Conservation (phyloP, 208 protist species). For the Borovskyia barvae region DNA sequence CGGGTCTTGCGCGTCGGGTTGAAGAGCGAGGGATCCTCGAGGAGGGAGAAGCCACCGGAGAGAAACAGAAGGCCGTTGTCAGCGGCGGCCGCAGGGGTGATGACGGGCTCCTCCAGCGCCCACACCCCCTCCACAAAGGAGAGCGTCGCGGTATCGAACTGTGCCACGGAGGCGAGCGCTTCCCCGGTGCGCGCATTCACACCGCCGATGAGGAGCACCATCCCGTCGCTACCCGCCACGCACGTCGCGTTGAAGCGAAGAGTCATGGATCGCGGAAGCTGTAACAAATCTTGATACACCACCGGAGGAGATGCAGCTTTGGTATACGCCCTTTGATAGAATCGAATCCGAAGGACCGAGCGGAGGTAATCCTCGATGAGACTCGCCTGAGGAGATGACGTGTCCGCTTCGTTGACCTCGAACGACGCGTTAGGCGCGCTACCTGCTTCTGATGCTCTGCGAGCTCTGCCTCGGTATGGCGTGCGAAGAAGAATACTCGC, state of each 20-base stretch:
- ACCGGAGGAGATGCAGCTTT: too few relatives aligned
- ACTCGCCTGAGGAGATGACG: neutral
- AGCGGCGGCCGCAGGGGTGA: conserved; percentile 26
- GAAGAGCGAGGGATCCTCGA: neutral
- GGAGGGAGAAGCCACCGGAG: neutral
- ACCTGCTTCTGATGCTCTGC: neutral
- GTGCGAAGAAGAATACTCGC: conserved; percentile 2
- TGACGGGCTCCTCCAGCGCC: conserved; percentile 16
- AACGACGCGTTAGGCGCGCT: neutral
- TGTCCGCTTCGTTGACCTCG: neutral
- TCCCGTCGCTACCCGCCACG: conserved; percentile 4
- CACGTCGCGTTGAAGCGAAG: conserved; percentile 38
- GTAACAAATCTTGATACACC: neutral
- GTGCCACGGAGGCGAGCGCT: conserved; percentile 23
- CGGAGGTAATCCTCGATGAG: conserved; percentile 9
- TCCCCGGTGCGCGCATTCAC: conserved; percentile 1
- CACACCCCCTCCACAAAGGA: conserved; percentile 45
- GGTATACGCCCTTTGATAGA: neutral
- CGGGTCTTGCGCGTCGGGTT: neutral
- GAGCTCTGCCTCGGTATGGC: neutral
- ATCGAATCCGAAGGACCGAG: conserved; percentile 2
- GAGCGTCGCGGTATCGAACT: conserved; percentile 34
- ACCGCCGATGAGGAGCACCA: conserved; percentile 30
- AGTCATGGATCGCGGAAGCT: conserved; percentile 1
- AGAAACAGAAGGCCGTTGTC: conserved; percentile 25